A percentile compares a stretch with the other conserved stretches of the same genome.
phyloP scores from a whole-genome alignment of 164 flowering plant genomes.

The Annona cherimola region DNA sequence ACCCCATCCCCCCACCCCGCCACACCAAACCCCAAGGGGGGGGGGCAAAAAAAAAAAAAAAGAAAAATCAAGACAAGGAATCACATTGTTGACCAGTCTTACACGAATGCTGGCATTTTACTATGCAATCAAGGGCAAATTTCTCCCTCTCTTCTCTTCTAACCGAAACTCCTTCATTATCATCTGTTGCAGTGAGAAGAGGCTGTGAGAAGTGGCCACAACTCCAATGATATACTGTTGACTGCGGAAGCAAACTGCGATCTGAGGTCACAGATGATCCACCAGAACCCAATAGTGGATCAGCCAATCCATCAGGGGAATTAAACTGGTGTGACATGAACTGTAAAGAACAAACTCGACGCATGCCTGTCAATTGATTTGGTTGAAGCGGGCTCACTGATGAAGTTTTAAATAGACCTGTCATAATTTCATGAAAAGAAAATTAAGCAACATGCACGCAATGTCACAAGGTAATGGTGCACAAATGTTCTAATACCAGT shows the following conservation, averaged over 20 bases:
- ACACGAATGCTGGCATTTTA: conserved; percentile 87
- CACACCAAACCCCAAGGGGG: too few species aligned
- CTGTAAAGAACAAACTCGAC: conserved; percentile 88
- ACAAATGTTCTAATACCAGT: too few species aligned
- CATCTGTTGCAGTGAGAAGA: conserved; percentile 72
- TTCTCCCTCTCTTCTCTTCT: conserved; percentile 78
- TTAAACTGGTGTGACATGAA: conserved; percentile 73
- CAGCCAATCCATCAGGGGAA: conserved; percentile 93
- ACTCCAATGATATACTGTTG: conserved; percentile 93
- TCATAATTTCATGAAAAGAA: conserved; percentile 6
- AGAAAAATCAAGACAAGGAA: background rate
- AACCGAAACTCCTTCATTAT: conserved; percentile 59
- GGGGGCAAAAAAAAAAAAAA: too few species aligned
- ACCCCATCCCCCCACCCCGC: too few species aligned
- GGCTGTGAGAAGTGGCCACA: conserved; percentile 96
- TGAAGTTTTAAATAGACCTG: conserved; percentile 96
- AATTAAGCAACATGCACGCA: too few species aligned
- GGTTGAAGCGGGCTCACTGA: conserved; percentile 95
- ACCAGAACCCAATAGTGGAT: conserved; percentile 66
- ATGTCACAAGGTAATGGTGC: too few species aligned
- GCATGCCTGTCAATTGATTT: conserved; percentile 66
- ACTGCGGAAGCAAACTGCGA: conserved; percentile 88
- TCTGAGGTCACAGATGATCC: conserved; percentile 60
- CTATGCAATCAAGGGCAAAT: conserved; percentile 69
- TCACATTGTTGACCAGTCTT: conserved; percentile 18